Conservation (phyloP, 2,329 filamentous ascomycete genomes). For the Tolypocladium inflatum region DNA sequence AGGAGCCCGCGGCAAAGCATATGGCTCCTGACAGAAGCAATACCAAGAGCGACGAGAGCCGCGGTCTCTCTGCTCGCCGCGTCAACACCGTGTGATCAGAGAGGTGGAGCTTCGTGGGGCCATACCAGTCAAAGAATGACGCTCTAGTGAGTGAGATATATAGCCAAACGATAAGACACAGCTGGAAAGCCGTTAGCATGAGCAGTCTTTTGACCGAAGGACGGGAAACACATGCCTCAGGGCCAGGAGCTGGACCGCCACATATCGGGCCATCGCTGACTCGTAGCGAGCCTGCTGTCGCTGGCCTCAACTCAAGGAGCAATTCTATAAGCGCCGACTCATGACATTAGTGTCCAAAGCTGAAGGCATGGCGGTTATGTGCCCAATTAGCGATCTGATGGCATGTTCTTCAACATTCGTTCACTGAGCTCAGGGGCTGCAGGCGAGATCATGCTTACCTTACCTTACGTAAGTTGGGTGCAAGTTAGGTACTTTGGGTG, state of each 20-base stretch:
- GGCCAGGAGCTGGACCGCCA: constrained; percentile 4
- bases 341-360: background rate
- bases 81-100: background rate
- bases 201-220: background rate
- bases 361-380: background rate
- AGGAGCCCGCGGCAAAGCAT: constrained; percentile 30
- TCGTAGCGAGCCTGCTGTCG: background rate
- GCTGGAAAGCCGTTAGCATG: constrained; percentile 17
- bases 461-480: background rate
- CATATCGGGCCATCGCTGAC: constrained; percentile 5
- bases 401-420: background rate
- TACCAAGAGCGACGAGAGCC: constrained; percentile 36
- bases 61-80: constrained; percentile 32
- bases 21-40: constrained; percentile 33
- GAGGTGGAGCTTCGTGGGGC: background rate
- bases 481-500: too few relatives aligned
- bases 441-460: background rate
- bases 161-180: constrained; percentile 38
- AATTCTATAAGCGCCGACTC: background rate
- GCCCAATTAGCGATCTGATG: background rate
- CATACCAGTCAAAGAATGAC: constrained; percentile 39
- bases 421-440: background rate
- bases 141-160: constrained; percentile 34
- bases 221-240: constrained; percentile 4
- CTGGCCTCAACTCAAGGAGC: background rate